Percentiles rank a stretch among this genome's conserved stretches.
Evolutionary conservation across 179 eudicot species (phyloP).

Genomic region (Monotropa hypopitys): DNA sequence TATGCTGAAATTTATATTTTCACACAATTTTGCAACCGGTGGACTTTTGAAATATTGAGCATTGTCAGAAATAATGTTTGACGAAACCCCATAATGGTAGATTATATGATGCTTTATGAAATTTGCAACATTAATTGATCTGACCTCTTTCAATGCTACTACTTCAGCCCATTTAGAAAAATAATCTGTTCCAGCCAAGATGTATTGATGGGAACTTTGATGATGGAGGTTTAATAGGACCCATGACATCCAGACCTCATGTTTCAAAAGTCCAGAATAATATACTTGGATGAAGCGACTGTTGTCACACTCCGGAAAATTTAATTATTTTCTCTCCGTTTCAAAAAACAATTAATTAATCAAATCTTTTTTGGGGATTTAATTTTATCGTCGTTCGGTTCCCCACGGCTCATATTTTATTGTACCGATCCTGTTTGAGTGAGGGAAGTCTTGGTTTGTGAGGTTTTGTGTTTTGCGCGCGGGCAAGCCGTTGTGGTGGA

Average conservation of each 20-base stretch:
- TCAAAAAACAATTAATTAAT: too few relatives aligned
- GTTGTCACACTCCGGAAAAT: too few relatives aligned
- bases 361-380: too few relatives aligned
- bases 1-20: background rate
- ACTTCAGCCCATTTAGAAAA: conserved; percentile 1
- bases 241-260: background rate
- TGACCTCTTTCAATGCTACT: background rate
- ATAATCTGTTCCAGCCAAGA: background rate
- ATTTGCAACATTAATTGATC: background rate
- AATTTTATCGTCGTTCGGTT: too few relatives aligned
- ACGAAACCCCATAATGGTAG: background rate
- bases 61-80: background rate
- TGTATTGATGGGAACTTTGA: background rate
- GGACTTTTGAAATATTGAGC: background rate
- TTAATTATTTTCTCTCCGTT: too few relatives aligned
- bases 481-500: too few relatives aligned
- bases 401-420: too few relatives aligned
- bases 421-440: too few relatives aligned
- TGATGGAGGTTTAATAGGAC: background rate
- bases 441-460: too few relatives aligned
- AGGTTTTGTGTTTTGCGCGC: too few relatives aligned
- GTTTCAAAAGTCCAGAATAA: background rate
- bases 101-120: background rate
- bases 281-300: background rate
- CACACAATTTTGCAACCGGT: background rate